Conservation (phyloP, 2,329 filamentous ascomycete species). For the Xylariaceae sp. region DNA sequence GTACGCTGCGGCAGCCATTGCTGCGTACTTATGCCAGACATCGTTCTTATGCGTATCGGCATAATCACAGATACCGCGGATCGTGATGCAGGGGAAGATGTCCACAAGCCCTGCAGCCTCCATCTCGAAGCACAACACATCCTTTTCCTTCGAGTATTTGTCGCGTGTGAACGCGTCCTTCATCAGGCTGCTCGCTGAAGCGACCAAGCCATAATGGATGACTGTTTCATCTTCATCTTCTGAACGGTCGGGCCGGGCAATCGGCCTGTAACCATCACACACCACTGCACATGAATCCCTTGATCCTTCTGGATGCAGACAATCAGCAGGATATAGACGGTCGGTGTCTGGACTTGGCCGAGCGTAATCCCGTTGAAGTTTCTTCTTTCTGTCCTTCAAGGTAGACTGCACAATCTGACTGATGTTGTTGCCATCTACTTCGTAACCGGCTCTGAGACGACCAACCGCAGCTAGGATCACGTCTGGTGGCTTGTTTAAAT, state of each 20-base stretch:
- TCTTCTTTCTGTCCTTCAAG: neutral
- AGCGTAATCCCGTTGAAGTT: neutral
- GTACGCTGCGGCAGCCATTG: slow-evolving; percentile 1
- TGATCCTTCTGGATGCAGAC: neutral
- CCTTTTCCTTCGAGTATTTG: neutral
- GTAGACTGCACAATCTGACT: neutral
- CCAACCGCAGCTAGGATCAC: neutral
- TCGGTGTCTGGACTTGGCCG: neutral
- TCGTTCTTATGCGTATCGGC: slow-evolving; percentile 5
- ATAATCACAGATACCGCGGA: slow-evolving; percentile 8
- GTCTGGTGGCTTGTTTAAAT: slow-evolving; percentile 2
- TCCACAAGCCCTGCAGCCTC: slow-evolving; percentile 2
- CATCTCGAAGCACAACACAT: slow-evolving; percentile 5
- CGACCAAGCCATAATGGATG: slow-evolving; percentile 4
- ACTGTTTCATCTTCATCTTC: neutral
- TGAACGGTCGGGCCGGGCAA: neutral
- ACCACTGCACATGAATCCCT: too few relatives aligned
- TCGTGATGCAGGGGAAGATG: neutral
- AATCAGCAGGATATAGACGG: neutral
- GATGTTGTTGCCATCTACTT: neutral
- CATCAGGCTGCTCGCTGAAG: neutral
- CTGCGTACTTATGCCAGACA: slow-evolving; percentile 1
- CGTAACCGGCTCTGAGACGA: neutral
- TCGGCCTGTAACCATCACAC: neutral
- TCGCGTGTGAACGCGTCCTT: neutral